Conservation (phyloP, 2,329 filamentous ascomycete genomes). For the Stagonosporopsis cucurbitacearum region DNA sequence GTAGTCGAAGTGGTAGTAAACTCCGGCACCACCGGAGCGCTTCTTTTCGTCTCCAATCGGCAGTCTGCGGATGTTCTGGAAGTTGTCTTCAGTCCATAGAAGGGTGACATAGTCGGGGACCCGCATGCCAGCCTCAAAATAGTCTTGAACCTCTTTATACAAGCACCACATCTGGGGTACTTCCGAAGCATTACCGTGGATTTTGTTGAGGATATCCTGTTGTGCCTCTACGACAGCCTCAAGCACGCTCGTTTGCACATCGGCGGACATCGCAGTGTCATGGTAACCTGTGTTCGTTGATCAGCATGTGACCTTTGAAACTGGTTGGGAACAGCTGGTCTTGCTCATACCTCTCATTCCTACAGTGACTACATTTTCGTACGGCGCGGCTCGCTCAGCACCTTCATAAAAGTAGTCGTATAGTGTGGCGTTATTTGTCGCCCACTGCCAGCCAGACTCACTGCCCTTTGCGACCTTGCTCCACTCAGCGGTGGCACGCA, state of each 20-base stretch:
- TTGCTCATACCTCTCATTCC: conserved; percentile 67
- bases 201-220: conserved; percentile 62
- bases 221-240: conserved; percentile 68
- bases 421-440: conserved; percentile 72
- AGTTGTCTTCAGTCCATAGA: conserved; percentile 74
- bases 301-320: not conserved
- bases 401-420: conserved; percentile 73
- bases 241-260: conserved; percentile 65
- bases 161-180: conserved; percentile 75
- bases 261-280: conserved; percentile 66
- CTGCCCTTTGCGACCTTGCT: conserved; percentile 57
- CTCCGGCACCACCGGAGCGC: conserved; percentile 68
- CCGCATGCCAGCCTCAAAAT: conserved; percentile 68
- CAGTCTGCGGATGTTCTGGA: conserved; percentile 68
- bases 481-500: conserved; percentile 62
- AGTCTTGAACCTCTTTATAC: conserved; percentile 76
- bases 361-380: conserved; percentile 70
- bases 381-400: conserved; percentile 68
- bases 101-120: conserved; percentile 71
- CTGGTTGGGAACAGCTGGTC: not conserved
- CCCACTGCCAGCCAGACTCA: conserved; percentile 67
- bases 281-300: conserved; percentile 51
- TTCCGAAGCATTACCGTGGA: conserved; percentile 60
- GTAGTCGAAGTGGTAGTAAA: conserved; percentile 71
- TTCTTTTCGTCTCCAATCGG: conserved; percentile 65